Evolutionary conservation across 495 filamentous ascomycete species (phyloP).

Genomic region (Penicillium ucsense): DNA sequence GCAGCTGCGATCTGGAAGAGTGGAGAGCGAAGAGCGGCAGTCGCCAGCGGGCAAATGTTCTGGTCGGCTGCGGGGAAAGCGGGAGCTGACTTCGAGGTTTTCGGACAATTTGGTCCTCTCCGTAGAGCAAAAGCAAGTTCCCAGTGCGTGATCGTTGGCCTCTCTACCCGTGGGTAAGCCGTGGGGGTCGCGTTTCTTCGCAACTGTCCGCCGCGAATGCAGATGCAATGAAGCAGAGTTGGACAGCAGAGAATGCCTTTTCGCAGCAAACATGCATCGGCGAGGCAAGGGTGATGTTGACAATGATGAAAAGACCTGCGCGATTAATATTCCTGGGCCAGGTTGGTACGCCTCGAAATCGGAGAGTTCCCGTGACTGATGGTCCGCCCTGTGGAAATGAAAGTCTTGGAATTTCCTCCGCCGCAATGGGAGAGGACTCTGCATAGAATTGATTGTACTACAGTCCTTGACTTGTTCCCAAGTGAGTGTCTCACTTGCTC

Average conservation of each 20-base stretch:
- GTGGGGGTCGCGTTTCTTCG: too few relatives aligned
- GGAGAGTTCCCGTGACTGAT: conserved; percentile 25
- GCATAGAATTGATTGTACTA: too few relatives aligned
- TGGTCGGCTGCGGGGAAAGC: conserved; percentile 20
- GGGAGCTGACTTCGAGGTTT: conserved; percentile 2
- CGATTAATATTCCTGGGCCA: too few relatives aligned
- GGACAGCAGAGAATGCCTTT: background rate
- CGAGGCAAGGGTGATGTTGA: background rate
- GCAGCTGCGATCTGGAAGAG: conserved; percentile 15
- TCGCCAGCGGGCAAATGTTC: background rate
- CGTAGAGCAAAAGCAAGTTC: too few relatives aligned
- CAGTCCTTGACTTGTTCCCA: too few relatives aligned
- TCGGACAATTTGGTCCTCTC: background rate
- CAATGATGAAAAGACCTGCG: background rate
- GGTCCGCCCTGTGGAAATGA: background rate
- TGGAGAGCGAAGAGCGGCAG: conserved; percentile 7
- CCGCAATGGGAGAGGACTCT: too few relatives aligned
- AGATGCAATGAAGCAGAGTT: conserved; percentile 2
- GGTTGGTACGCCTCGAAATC: background rate
- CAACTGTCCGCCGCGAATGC: background rate
- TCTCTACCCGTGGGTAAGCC: too few relatives aligned
- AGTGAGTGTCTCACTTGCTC: too few relatives aligned
- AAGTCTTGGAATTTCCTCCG: background rate
- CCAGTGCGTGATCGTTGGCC: too few relatives aligned
- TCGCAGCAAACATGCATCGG: background rate